Base-by-base conservation (phyloP, 768 basidiomycete genomes). In the Mycena floridula region DNA sequence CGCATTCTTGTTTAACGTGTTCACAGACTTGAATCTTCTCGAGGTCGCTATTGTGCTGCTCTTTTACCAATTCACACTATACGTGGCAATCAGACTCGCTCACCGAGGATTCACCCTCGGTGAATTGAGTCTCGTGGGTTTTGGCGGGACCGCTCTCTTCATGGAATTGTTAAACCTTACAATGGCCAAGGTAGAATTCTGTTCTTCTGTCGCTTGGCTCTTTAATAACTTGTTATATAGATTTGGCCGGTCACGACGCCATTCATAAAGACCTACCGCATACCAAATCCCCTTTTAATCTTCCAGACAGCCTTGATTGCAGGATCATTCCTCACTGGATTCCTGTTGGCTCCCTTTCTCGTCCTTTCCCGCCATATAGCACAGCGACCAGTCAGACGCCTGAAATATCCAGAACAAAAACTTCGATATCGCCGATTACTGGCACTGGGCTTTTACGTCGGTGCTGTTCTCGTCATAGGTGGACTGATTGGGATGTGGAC, bases 21-120 rank as follows among this genome's bases (percentile, higher is more conserved):
- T 50, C 43, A 32, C 55, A 95, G 93, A 90, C 62, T 68, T 94
- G 57, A 84, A 76, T 48, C 72, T 76, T 49, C 79, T 88, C 45
- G 94, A 97, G 54, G 72, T 89, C 44, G 64, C 76, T 12, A 66
- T 85, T 20, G 76, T 77, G 26, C 81, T 90, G 2, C 57, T 87
- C 35, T 91, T 94, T 65, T 96, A 86, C 61, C 96, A 97, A 59
- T 85, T 93, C 57, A 81, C 90, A 41, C 69, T 98, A 37, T 99
- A 98, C 61, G 72, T 87, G 38, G 87, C 88, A 32, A 74, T 96
- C 32, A 79, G 96, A 20, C 73, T 99, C 36, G 94, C 93, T 4
- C 87, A 96, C 54, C 79, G 87, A n/a, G 89, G 89, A 9, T 94
- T 98, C 64, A 98, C 94, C 0, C 75, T 99, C 1, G 96, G 96